Evolutionary conservation across 2,329 filamentous ascomycete species (phyloP), one percentile per base, ranked within the genome.

Genomic region (Penicillium olsonii): DNA sequence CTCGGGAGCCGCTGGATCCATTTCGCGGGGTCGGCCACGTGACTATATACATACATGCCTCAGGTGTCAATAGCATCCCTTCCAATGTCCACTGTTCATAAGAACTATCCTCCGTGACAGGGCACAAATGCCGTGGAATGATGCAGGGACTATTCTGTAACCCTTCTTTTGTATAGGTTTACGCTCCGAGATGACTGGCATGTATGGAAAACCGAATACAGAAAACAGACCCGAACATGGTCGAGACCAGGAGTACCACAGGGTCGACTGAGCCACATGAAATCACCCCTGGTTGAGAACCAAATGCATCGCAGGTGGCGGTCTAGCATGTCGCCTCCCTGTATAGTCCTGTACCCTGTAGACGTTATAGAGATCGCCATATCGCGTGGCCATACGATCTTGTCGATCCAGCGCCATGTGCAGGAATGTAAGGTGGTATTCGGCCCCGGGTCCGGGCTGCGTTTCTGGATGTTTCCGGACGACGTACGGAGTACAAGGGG

Each of bases 301-400:
- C 41, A 27, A 48, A 10, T 19, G 15, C 22, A 22, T 31, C 12
- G 10, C 27, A 12, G 27, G 27, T 31, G 29, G 29, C 29, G 29
- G 29, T 31, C 29, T 5, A 31, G n/a, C n/a, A n/a, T n/a, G n/a
- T n/a, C n/a, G n/a, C n/a, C n/a, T n/a, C n/a, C n/a, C n/a, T n/a
- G n/a, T n/a, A n/a, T n/a, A n/a, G n/a, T n/a, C n/a, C n/a, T n/a
- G 22, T 24, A 24, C 22, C 8, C 22, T 8, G 22, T 24, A 47
- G 17, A 27, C 24, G 27, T 35, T 26, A 42, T 24, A 45, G 34
- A 35, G 48, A 52, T 56, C 48, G 40, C 20, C 56, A 18, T 34
- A 31, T 54, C 56, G 58, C 58, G 56, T 61, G 58, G 58, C 50
- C 44, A 50, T 49, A n/a, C 42, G 50, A 56, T 56, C 38, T 45